Evolutionary conservation across 345 rosid genomes (phyloP).

Genomic region (Eucalyptus erythrocorys): DNA sequence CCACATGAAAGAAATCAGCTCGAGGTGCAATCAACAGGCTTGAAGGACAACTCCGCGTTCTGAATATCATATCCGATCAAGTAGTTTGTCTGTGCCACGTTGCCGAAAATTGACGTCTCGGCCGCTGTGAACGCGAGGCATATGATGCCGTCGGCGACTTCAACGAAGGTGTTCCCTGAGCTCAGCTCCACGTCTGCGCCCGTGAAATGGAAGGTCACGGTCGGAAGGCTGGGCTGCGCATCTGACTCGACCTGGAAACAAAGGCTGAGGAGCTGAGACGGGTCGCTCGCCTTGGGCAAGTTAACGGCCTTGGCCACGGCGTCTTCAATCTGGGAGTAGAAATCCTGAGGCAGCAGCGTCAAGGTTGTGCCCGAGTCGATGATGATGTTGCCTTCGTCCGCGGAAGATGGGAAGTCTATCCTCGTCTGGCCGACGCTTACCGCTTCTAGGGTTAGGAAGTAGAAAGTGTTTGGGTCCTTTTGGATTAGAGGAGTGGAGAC

Average conservation of each 20-base stretch:
- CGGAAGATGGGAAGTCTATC: not conserved
- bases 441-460: conserved; percentile 40
- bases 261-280: conserved; percentile 2
- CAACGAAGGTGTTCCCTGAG: conserved; percentile 16
- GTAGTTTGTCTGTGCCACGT: conserved; percentile 26
- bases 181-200: conserved; percentile 21
- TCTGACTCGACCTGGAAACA: conserved; percentile 2
- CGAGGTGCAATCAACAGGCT: conserved; percentile 28
- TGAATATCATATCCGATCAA: conserved; percentile 30
- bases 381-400: not conserved
- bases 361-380: conserved; percentile 6
- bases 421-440: conserved; percentile 4
- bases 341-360: conserved; percentile 22
- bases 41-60: conserved; percentile 17
- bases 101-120: conserved; percentile 12
- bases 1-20: not conserved
- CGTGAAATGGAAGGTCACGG: not conserved
- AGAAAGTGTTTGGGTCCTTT: conserved; percentile 20
- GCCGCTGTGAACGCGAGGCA: conserved; percentile 20
- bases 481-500: conserved; percentile 26
- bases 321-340: conserved; percentile 16
- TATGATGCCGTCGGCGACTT: not conserved
- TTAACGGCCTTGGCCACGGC: conserved; percentile 1
- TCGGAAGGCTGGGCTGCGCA: not conserved
- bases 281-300: conserved; percentile 10